Base-by-base conservation (phyloP, 2,329 filamentous ascomycete genomes). In the Aspergillus sp. region DNA sequence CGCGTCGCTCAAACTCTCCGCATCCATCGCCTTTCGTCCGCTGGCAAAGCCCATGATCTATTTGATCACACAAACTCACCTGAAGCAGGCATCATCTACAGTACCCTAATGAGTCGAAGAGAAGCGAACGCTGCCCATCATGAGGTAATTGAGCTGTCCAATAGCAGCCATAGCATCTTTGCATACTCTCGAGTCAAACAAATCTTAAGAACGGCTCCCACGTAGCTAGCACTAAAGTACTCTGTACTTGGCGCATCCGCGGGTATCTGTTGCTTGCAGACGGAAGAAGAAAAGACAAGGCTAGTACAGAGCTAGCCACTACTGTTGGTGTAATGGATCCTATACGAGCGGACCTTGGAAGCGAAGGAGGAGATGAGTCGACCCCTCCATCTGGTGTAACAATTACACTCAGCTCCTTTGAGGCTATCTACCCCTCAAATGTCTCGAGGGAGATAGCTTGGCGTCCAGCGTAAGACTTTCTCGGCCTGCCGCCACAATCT, bases 61-160 rank as follows among this genome's bases (percentile, higher is more conserved):
- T 66, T 59, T 57, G 61, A 64, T 65, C 64, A 64, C 63, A 62
- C 61, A 52, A 30, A 59, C 54, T 52, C 47, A 41, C 34, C 50
- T 50, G 54, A 56, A 51, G 38, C 56, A 57, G 59, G 25, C 49
- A 49, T 54, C 34, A 46, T 56, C 46, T 58, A 9, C 43, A 38
- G 31, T 49, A 48, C 23, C 43, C 49, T 31, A 28, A 52, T 52
- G 31, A 34, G 17, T 41, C 59, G n/a, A 59, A 19, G 28, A 13
- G 38, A 38, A 34, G 38, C 41, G 28, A 30, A 19, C 23, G 43
- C 28, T 13, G n/a, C 17, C 38, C 17, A 15, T 41, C 9, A 31
- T 50, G 57, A 50, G 46, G 46, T 50, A 19, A 55, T 55, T 48
- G 34, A 19, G 34, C 19, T 19, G 46, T 7, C 45, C 28, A 28